A percentile compares a stretch with the other conserved stretches of the same genome.
phyloP scores from a whole-genome alignment of 2,329 filamentous ascomycete genomes.

The Colletotrichum tamarilloi region DNA sequence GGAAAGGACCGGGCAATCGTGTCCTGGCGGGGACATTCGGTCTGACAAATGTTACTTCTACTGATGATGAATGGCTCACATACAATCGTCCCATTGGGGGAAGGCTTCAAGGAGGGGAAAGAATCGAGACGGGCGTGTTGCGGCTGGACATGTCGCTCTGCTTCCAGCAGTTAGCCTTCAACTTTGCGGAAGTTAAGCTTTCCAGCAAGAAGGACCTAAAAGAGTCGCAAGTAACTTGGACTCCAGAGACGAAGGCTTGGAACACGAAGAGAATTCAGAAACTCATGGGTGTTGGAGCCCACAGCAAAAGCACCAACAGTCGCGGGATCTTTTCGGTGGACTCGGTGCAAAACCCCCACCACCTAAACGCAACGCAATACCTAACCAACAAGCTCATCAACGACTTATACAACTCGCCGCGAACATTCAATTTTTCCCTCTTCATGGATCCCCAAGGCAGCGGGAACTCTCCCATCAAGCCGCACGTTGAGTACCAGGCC shows the following conservation, averaged over 20 bases:
- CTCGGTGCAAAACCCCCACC: conserved; percentile 16
- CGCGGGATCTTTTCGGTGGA: conserved; percentile 36
- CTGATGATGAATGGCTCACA: conserved; percentile 9
- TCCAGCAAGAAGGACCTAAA: conserved; percentile 35
- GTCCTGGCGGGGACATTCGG: not conserved
- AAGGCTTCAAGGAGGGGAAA: not conserved
- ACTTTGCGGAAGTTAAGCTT: conserved; percentile 37
- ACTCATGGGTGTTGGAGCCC: conserved; percentile 32
- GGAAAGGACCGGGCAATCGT: not conserved
- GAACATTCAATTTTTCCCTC: conserved; percentile 28
- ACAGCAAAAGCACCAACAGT: not conserved
- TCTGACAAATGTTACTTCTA: not conserved
- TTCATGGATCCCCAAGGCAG: conserved; percentile 35
- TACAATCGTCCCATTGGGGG: not conserved
- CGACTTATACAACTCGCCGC: conserved; percentile 34
- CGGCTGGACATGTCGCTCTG: conserved; percentile 34
- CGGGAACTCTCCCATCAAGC: conserved; percentile 34
- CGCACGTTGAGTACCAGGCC: conserved; percentile 38
- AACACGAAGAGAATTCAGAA: conserved; percentile 32
- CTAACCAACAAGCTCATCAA: conserved; percentile 37
- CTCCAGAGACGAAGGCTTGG: conserved; percentile 23
- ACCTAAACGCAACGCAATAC: conserved; percentile 31
- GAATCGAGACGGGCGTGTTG: conserved; percentile 23
- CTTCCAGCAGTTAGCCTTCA: conserved; percentile 35
- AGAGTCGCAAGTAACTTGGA: conserved; percentile 32